Conservation (phyloP, 2,329 filamentous ascomycete species). For the Cordyceps tenuipes region DNA sequence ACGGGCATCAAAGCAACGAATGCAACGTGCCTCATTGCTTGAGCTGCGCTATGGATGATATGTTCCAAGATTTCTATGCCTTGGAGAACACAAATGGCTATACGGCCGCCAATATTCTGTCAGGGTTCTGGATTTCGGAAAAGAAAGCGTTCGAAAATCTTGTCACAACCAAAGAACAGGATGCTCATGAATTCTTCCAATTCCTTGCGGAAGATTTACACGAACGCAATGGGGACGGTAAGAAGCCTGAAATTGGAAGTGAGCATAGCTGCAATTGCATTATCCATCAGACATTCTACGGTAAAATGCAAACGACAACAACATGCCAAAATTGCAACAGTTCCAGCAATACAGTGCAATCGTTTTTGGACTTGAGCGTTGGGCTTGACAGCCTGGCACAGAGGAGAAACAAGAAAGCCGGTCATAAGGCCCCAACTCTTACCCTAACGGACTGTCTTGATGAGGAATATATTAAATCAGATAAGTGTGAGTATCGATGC, state of each 20-base stretch:
- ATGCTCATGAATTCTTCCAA: slow-evolving; percentile 95
- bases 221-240: slow-evolving; percentile 66
- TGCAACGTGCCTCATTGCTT: slow-evolving; percentile 58
- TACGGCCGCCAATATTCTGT: slow-evolving; percentile 79
- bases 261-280: slow-evolving; percentile 74
- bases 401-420: slow-evolving; percentile 49
- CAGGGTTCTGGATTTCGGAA: slow-evolving; percentile 83
- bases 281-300: slow-evolving; percentile 90
- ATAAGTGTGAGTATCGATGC: slow-evolving; percentile 86
- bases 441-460: slow-evolving; percentile 68
- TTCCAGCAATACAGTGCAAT: slow-evolving; percentile 73
- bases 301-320: slow-evolving; percentile 81
- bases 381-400: slow-evolving; percentile 72
- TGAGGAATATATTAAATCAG: slow-evolving; percentile 76
- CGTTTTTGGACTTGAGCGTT: slow-evolving; percentile 82
- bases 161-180: slow-evolving; percentile 89
- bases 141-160: slow-evolving; percentile 63
- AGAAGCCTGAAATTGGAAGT: slow-evolving; percentile 49
- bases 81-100: slow-evolving; percentile 79
- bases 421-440: slow-evolving; percentile 33
- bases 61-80: slow-evolving; percentile 64
- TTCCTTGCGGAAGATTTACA: slow-evolving; percentile 90
- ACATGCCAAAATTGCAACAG: slow-evolving; percentile 85
- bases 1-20: slow-evolving; percentile 73
- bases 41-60: slow-evolving; percentile 64